These are phyloP conservation scores for Lactarius deliciosus DNA, from an alignment of 768 basidiomycete species.

Conservation along the genomic window DNA sequence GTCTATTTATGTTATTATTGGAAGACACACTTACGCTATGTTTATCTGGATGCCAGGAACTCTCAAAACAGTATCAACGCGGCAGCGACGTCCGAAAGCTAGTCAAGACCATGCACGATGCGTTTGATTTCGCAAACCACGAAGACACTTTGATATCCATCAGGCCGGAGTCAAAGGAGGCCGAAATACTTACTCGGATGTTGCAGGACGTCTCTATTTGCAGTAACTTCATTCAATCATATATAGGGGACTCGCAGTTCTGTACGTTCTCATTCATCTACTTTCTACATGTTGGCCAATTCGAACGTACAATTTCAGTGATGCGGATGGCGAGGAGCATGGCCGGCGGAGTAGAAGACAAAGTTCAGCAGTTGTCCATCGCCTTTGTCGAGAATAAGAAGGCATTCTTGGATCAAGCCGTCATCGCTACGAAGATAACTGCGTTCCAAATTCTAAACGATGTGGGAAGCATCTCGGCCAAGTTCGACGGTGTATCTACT, in stretches of 20 bases:
- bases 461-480: neutral
- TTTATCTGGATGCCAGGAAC: neutral
- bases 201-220: neutral
- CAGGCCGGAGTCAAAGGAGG: neutral
- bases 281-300: neutral
- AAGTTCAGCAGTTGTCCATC: neutral
- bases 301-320: neutral
- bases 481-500: no score
- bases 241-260: neutral
- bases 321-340: neutral
- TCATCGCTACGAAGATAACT: neutral
- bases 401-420: neutral
- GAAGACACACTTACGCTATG: neutral
- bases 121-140: neutral
- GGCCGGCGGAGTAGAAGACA: neutral
- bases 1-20: neutral
- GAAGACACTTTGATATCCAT: neutral
- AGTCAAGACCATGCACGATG: neutral
- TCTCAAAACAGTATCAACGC: neutral
- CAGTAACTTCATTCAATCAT: neutral
- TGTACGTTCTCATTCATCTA: neutral
- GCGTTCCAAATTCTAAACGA: slow-evolving; percentile 3
- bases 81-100: neutral
- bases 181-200: neutral
- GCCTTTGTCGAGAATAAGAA: neutral